Conservation (phyloP, 768 basidiomycete species). For the Myochromella boudieri region DNA sequence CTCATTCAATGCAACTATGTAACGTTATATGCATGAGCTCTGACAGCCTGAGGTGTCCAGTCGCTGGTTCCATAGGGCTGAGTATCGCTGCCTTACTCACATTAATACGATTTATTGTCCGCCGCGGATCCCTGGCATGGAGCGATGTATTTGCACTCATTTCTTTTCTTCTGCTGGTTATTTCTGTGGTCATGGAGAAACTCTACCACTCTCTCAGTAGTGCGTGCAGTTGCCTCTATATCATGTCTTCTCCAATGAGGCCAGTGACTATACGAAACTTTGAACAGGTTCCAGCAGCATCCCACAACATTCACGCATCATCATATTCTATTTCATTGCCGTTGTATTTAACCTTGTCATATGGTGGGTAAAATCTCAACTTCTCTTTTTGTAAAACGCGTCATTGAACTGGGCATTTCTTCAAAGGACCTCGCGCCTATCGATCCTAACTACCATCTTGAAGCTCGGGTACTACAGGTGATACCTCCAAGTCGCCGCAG, state of each 20-base stretch:
- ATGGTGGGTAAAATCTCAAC: background rate
- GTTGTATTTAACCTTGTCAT: background rate
- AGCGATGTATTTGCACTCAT: slow-evolving; percentile 2
- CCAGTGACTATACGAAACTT: no score
- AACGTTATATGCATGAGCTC: no score
- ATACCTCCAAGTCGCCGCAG: background rate
- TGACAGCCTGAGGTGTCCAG: no score
- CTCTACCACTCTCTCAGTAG: slow-evolving; percentile 4
- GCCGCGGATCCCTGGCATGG: slow-evolving; percentile 5
- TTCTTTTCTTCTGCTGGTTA: slow-evolving; percentile 1
- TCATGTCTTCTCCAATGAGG: no score
- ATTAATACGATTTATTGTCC: background rate
- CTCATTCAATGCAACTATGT: no score
- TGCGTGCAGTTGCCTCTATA: no score
- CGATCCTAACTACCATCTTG: background rate
- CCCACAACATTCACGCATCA: background rate
- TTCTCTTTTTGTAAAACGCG: background rate
- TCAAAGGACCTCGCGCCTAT: background rate
- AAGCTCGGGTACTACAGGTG: background rate
- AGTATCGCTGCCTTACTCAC: background rate
- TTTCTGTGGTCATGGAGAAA: slow-evolving; percentile 6
- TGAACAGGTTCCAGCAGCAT: no score
- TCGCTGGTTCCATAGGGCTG: slow-evolving; percentile 4
- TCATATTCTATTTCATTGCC: background rate
- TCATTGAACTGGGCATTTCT: no score